Percentiles rank a stretch among this genome's conserved stretches.
Evolutionary conservation across 805 yeast species (phyloP).

Genomic region (Priceomyces carsonii): DNA sequence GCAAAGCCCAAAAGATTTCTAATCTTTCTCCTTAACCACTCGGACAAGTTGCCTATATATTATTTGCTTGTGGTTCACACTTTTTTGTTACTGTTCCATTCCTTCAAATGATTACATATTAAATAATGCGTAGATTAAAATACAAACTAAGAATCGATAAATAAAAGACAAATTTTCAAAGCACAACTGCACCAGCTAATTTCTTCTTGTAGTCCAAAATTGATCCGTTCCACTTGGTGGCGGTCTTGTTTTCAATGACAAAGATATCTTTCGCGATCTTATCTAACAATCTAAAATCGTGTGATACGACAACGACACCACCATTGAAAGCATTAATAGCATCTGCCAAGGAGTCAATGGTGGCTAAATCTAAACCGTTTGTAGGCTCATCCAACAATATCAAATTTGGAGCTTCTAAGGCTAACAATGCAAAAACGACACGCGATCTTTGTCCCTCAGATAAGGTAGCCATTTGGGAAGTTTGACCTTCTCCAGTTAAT

Average conservation of each 20-base stretch:
- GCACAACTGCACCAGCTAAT: slow-evolving; percentile 87
- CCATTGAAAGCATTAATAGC: slow-evolving; percentile 95
- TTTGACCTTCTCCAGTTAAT: slow-evolving; percentile 98
- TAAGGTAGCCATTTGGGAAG: slow-evolving; percentile 96
- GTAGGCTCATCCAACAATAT: slow-evolving; percentile 98
- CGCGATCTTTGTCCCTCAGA: slow-evolving; percentile 99
- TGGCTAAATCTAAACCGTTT: slow-evolving; percentile 97
- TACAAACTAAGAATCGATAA: slow-evolving; percentile 6
- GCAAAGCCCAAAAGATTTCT: slow-evolving; percentile 56
- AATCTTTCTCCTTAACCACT: slow-evolving; percentile 43
- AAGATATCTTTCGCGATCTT: slow-evolving; percentile 96
- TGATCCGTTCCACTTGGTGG: slow-evolving; percentile 94
- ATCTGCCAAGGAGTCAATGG: slow-evolving; percentile 95
- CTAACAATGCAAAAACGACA: slow-evolving; percentile 95
- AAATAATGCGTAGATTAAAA: slow-evolving; percentile 5
- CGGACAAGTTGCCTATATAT: slow-evolving; percentile 34
- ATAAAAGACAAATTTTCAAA: slow-evolving; percentile 31
- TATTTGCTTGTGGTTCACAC: background rate
- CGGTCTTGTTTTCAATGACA: slow-evolving; percentile 93
- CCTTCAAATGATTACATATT: slow-evolving; percentile 2
- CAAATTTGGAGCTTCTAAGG: slow-evolving; percentile 93
- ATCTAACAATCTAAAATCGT: slow-evolving; percentile 97
- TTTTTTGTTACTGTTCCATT: background rate
- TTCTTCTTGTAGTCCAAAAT: slow-evolving; percentile 91
- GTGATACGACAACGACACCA: slow-evolving; percentile 98